Evolutionary conservation across 371 early-diverging fungal species (phyloP).

Genomic region (Lichtheimia corymbifera): DNA sequence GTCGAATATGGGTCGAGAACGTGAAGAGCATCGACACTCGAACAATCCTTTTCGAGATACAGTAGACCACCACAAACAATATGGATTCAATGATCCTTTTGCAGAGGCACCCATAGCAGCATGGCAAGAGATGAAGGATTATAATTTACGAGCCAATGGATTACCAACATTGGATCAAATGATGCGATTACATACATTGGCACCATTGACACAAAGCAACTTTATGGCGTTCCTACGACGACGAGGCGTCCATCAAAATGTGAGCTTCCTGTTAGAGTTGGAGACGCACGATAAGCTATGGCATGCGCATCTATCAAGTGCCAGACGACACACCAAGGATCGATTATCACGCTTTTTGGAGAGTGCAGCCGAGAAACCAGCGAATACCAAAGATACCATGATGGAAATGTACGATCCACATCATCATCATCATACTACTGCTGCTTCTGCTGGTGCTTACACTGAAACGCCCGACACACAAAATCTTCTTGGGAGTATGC

Average conservation of each 20-base stretch:
- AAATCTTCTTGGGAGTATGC: conserved; percentile 22
- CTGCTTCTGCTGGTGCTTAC: conserved; percentile 2
- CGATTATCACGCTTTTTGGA: conserved; percentile 33
- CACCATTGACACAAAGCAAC: conserved; percentile 42
- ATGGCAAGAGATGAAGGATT: conserved; percentile 55
- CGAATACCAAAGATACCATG: conserved; percentile 18
- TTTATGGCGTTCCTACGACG: conserved; percentile 39
- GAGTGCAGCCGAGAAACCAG: conserved; percentile 7
- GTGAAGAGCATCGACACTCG: neutral
- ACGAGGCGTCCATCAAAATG: conserved; percentile 41
- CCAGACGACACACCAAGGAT: conserved; percentile 27
- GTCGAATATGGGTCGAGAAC: neutral
- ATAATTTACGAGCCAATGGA: conserved; percentile 49
- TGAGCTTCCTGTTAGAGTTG: conserved; percentile 45
- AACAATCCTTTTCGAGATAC: neutral
- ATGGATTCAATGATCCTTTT: conserved; percentile 45
- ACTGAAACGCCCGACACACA: conserved; percentile 35
- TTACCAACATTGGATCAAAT: conserved; percentile 55
- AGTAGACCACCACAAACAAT: conserved; percentile 29
- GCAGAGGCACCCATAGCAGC: conserved; percentile 49
- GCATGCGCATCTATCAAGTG: conserved; percentile 37
- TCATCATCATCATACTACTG: neutral
- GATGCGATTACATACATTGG: conserved; percentile 38
- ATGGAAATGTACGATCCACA: conserved; percentile 8
- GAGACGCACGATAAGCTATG: conserved; percentile 52